These are phyloP conservation scores for Sporobolomyces phaffii DNA, from an alignment of 768 basidiomycete genomes.

Conservation along the genomic window DNA sequence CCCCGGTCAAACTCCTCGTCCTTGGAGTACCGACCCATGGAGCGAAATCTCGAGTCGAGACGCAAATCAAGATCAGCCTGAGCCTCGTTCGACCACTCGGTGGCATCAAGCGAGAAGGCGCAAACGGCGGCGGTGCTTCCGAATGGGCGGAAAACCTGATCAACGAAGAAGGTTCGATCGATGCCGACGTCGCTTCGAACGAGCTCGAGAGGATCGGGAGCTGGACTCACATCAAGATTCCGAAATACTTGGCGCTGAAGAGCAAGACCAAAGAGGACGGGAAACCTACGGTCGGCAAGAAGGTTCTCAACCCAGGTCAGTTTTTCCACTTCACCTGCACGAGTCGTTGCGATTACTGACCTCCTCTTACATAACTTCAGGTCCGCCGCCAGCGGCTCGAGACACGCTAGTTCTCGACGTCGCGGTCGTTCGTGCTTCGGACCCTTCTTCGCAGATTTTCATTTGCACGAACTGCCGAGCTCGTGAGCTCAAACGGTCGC, in stretches of 20 bases:
- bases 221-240: conserved; percentile 80
- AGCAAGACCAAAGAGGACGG: conserved; percentile 74
- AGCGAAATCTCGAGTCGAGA: conserved; percentile 89
- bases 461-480: conserved; percentile 83
- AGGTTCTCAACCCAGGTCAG: conserved; percentile 36
- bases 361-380: not conserved
- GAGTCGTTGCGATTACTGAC: not conserved
- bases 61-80: conserved; percentile 78
- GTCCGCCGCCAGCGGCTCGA: conserved; percentile 51
- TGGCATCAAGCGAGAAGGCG: conserved; percentile 5
- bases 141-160: conserved; percentile 8
- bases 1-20: conserved; percentile 61
- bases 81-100: conserved; percentile 55
- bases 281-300: conserved; percentile 52
- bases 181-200: not conserved
- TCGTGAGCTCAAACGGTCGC: conserved; percentile 84
- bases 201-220: conserved; percentile 56
- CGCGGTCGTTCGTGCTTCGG: conserved; percentile 71
- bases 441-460: conserved; percentile 67
- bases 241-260: conserved; percentile 76
- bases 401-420: conserved; percentile 68
- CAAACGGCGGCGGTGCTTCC: too few species aligned
- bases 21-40: conserved; percentile 75
- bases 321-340: not conserved
- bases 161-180: conserved; percentile 29